A percentile compares a stretch with the other conserved stretches of the same genome.
Conservation (phyloP, 2,329 filamentous ascomycete species). For the Fusarium brachygibbosum region DNA sequence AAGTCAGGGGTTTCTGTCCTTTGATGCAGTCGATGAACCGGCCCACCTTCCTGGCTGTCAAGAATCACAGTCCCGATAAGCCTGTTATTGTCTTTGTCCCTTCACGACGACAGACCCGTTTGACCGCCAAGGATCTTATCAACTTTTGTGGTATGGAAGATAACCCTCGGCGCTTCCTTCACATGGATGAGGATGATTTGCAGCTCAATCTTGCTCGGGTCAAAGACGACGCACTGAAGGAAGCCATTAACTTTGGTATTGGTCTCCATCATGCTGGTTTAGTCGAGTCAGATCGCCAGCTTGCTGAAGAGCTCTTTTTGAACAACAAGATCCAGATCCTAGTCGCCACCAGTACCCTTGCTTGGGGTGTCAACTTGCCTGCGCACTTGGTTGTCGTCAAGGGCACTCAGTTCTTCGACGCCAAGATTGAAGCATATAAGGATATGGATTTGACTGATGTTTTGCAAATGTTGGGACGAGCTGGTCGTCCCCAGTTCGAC, state of each 20-base stretch:
- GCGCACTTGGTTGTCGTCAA: conserved; percentile 98
- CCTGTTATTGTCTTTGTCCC: conserved; percentile 99
- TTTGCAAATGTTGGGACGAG: conserved; percentile 95
- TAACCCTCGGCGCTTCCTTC: conserved; percentile 91
- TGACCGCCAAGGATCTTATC: conserved; percentile 96
- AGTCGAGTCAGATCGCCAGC: conserved; percentile 90
- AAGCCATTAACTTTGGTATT: conserved; percentile 97
- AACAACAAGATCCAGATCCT: conserved; percentile 99
- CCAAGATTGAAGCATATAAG: conserved; percentile 96
- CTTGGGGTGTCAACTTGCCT: conserved; percentile 98
- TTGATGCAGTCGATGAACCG: conserved; percentile 99
- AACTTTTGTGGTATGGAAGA: conserved; percentile 99
- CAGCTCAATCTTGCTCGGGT: conserved; percentile 88
- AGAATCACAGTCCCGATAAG: conserved; percentile 95
- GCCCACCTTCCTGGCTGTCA: conserved; percentile 95
- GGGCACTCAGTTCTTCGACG: conserved; percentile 97
- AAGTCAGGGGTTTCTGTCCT: conserved; percentile 94
- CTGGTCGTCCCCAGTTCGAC: conserved; percentile 96
- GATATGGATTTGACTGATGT: conserved; percentile 99
- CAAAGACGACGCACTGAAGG: conserved; percentile 91
- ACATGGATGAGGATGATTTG: conserved; percentile 95
- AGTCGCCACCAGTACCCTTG: conserved; percentile 93
- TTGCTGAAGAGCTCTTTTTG: conserved; percentile 93
- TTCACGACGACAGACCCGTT: conserved; percentile 90
- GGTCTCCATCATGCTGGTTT: conserved; percentile 97